phyloP scores from a whole-genome alignment of 371 early-diverging fungal species.

The Mortierella sp. region DNA sequence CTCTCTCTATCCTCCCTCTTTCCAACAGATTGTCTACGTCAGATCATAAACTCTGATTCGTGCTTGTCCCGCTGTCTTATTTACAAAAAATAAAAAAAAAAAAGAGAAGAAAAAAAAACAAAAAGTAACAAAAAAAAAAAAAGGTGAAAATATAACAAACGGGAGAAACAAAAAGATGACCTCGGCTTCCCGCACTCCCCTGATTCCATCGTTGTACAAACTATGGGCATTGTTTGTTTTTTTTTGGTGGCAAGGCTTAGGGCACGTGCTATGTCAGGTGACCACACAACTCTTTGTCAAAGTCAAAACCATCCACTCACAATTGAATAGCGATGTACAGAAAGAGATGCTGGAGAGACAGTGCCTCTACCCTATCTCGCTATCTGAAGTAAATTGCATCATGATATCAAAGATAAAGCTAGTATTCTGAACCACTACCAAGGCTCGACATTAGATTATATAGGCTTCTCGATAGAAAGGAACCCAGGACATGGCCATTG shows the following conservation, averaged over 20 bases:
- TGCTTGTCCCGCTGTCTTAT: neutral
- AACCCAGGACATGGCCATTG: too few relatives aligned
- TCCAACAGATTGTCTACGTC: neutral
- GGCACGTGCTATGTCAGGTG: neutral
- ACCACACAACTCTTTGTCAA: too few relatives aligned
- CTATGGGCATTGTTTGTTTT: neutral
- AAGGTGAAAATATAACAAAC: neutral
- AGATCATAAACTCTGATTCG: neutral
- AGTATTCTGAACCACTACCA: too few relatives aligned
- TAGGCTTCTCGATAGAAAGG: too few relatives aligned
- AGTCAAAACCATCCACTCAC: too few relatives aligned
- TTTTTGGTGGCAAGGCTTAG: neutral
- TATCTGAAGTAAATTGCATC: too few relatives aligned
- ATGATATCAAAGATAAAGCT: too few relatives aligned
- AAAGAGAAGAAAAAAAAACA: neutral
- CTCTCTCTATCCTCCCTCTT: neutral
- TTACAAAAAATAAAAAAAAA: neutral
- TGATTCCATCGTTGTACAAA: neutral
- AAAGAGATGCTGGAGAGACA: too few relatives aligned
- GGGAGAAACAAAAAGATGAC: neutral
- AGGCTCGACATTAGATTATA: too few relatives aligned
- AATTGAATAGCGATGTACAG: too few relatives aligned
- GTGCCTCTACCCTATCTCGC: too few relatives aligned
- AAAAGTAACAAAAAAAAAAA: neutral
- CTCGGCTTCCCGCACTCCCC: constrained; percentile 1